These are phyloP conservation scores for Trichoderma sp. DNA, from an alignment of 2,329 filamentous ascomycete genomes.

Conservation along the genomic window DNA sequence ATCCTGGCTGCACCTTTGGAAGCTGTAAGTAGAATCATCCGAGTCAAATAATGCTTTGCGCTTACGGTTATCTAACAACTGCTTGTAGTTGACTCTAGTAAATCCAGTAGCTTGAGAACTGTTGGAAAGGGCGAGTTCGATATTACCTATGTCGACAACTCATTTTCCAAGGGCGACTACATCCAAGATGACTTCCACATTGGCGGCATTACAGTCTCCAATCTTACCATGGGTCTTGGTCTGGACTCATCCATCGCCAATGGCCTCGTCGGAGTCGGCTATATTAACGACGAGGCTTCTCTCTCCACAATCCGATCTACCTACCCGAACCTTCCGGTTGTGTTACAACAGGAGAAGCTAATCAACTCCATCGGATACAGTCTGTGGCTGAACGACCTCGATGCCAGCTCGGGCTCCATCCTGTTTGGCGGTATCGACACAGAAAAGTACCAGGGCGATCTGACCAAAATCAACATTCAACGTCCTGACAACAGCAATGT, in stretches of 20 bases:
- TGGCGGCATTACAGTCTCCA: slow-evolving; percentile 54
- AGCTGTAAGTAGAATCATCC: slow-evolving; percentile 47
- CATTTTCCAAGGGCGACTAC: slow-evolving; percentile 61
- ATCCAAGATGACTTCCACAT: slow-evolving; percentile 61
- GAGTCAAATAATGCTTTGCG: no score
- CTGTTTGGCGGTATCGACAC: slow-evolving; percentile 83
- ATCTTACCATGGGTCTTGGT: slow-evolving; percentile 64
- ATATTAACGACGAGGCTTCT: slow-evolving; percentile 57
- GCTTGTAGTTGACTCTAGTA: slow-evolving; percentile 48
- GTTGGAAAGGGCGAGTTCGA: slow-evolving; percentile 52
- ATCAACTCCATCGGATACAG: slow-evolving; percentile 73
- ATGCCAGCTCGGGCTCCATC: slow-evolving; percentile 68
- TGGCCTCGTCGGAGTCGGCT: slow-evolving; percentile 65
- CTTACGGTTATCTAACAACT: neutral
- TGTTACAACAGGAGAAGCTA: slow-evolving; percentile 63
- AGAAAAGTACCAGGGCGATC: slow-evolving; percentile 68
- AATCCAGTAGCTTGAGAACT: slow-evolving; percentile 52
- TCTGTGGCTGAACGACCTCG: slow-evolving; percentile 66
- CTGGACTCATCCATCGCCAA: slow-evolving; percentile 57
- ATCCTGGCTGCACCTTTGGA: slow-evolving; percentile 48
- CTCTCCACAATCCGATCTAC: slow-evolving; percentile 36
- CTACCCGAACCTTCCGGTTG: slow-evolving; percentile 66
- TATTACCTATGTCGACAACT: slow-evolving; percentile 66
- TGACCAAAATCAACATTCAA: slow-evolving; percentile 63
- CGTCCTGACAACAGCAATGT: slow-evolving; percentile 46